These are phyloP conservation scores for Tetragonia tetragonoides DNA, from an alignment of 148 eudicot species.

Conservation along the genomic window DNA sequence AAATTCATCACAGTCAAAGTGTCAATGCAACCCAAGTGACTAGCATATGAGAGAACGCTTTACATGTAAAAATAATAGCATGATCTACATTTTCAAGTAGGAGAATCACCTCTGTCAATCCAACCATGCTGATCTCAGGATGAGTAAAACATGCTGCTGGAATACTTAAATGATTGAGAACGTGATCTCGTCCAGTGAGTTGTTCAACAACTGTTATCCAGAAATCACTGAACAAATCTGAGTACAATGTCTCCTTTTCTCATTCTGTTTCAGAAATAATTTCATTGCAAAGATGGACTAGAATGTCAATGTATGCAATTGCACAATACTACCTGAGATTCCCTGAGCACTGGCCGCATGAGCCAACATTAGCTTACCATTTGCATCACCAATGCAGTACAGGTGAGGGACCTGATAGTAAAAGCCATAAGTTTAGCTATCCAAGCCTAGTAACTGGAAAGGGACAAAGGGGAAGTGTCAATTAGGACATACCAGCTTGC, in stretches of 20 bases:
- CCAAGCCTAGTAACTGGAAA: neutral
- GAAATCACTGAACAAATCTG: slow-evolving; percentile 5
- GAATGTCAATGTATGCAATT: neutral
- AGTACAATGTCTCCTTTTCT: neutral
- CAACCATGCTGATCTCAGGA: slow-evolving; percentile 99
- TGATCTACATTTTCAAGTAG: neutral
- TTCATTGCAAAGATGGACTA: neutral
- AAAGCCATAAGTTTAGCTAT: neutral
- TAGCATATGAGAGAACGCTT: neutral
- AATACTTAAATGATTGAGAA: slow-evolving; percentile 86
- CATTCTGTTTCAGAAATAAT: neutral
- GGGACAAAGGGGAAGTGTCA: neutral
- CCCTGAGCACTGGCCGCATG: slow-evolving; percentile 99
- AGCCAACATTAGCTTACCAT: slow-evolving; percentile 99
- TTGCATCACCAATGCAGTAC: slow-evolving; percentile 99
- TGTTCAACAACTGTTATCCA: slow-evolving; percentile 80
- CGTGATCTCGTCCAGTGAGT: slow-evolving; percentile 85
- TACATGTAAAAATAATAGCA: neutral
- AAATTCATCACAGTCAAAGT: neutral
- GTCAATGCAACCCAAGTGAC: too few relatives aligned
- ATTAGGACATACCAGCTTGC: slow-evolving; percentile 53
- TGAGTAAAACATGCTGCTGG: slow-evolving; percentile 99
- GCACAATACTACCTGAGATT: slow-evolving; percentile 59
- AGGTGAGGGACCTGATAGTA: slow-evolving; percentile 81
- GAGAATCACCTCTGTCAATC: slow-evolving; percentile 83